Evolutionary conservation across 345 rosid species (phyloP), one percentile per base, ranked within the genome.

Genomic region (Salix suchowensis): DNA sequence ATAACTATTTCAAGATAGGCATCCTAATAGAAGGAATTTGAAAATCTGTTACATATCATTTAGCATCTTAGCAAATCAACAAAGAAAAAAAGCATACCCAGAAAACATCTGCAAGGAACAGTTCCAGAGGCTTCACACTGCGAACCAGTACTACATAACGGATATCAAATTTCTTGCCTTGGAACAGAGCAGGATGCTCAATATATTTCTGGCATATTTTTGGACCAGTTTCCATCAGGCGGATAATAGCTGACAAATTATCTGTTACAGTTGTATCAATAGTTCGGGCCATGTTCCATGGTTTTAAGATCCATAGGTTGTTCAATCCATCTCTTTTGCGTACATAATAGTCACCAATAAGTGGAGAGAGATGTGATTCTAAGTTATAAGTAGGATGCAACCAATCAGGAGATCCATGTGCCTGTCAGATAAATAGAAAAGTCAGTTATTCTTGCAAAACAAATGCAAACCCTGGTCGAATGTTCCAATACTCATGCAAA

Each of bases 241-340:
- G 95, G 85, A 95, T 90, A 80, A 92, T 86, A 58, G 93, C 94
- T 77, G 95, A 82, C 82, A 91, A 76, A 79, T 89, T 88, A 70
- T 85, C 91, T 5, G 90, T 94, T 74, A 94, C 91, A 77, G 92
- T 89, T 65, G 98, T 94, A 82, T 94, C 98, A 67, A 94, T 90
- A 30, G 98, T 91, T 52, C 98, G 89, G 32, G 98, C 98, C 98
- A 94, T 94, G 82, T 94, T 94, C 98, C 97, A 94, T 36, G 98
- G 98, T 84, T 92, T 94, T 84, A 92, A 88, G 84, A 94, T 94
- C 97, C 98, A 94, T 11, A 94, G 78, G 80, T 94, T 92, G 87
- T 91, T 77, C 50, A 73, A 74, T 19, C 90, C 85, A 81, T 88
- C 89, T 78, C 88, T 88, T 80, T 88, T 72, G 62, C 93, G 95